Base-by-base conservation (phyloP, 1,284 basidiomycete genomes). In the Heterobasidion parviporum region DNA sequence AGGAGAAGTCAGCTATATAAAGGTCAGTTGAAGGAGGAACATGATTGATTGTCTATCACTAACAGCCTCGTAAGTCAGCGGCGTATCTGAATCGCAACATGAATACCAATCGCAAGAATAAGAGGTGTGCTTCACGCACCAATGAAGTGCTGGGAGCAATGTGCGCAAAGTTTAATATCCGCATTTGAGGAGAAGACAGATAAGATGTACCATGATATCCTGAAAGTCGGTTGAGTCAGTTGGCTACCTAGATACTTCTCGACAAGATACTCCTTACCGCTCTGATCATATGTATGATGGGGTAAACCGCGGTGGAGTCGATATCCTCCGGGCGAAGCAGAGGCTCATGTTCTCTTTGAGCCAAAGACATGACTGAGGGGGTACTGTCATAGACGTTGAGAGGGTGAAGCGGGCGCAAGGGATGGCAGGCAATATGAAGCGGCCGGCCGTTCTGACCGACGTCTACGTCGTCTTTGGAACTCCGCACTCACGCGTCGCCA, bases 11-110 rank as follows among this genome's bases (percentile, higher is more conserved):
- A 94, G 75, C 82, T 94, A 71, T 16, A 60, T 18, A 51, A 6
- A 10, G 8, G 16, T 58, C 47, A 47, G 53, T 36, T 38, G 8
- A 35, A 56, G 10, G 34, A 50, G 16, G 32, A 20, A 32, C 46
- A 48, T 18, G 18, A 48, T 16, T 5, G 16, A 26, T 47, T 14
- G 41, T 44, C 41, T 44, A 16, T 10, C 43, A 70, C 76, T 62
- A 55, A 86, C 82, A n/a, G 83, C 80, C 62, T 90, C 88, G 62
- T 85, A 84, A 1, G 80, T 80, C 56, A 92, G 74, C 10, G 90
- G 87, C 0, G 88, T 88, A 69, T 92, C 90, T 88, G 60, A 6
- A 20, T 16, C 14, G 38, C 32, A 50, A 8, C 14, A 34, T 18
- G 48, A 26, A 20, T n/a, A 20, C 41, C 6, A 45, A 18, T 35